Conservation (phyloP, 352 stramenopile species). For the Lagenidium sp. region DNA sequence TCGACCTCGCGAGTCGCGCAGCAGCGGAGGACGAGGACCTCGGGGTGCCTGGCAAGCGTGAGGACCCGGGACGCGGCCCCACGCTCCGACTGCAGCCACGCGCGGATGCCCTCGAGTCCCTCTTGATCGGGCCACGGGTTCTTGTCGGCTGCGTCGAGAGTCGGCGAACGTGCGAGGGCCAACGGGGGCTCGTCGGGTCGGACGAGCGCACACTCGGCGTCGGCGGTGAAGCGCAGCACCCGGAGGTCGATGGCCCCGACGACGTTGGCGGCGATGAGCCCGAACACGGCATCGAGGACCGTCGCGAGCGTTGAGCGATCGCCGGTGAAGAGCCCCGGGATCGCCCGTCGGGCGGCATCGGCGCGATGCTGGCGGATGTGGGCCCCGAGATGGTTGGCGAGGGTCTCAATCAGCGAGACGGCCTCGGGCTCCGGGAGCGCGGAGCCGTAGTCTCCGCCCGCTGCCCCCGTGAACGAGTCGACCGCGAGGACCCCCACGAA, state of each 20-base stretch:
- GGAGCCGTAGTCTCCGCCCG: conserved; percentile 31
- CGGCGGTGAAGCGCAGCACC: conserved; percentile 3
- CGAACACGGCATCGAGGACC: conserved; percentile 27
- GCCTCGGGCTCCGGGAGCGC: conserved; percentile 47
- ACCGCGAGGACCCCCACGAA: conserved; percentile 57
- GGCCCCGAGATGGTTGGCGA: conserved; percentile 38
- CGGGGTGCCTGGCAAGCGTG: not conserved
- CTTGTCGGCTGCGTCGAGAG: not conserved
- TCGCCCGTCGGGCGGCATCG: conserved; percentile 6
- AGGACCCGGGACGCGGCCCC: too few species aligned
- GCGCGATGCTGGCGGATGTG: conserved; percentile 24
- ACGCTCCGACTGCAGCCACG: not conserved
- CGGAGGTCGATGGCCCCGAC: conserved; percentile 26
- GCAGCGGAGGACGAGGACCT: not conserved
- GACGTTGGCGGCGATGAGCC: conserved; percentile 29
- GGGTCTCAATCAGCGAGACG: conserved; percentile 31
- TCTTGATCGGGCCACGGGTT: not conserved
- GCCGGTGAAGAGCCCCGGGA: conserved; percentile 43
- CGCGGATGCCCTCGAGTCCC: conserved; percentile 20
- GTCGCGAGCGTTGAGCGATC: conserved; percentile 34
- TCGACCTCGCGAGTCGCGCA: conserved; percentile 6
- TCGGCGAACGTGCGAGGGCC: not conserved
- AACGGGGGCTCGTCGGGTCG: not conserved
- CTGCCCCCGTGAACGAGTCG: conserved; percentile 54
- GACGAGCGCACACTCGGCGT: not conserved